Percentiles rank a stretch among this genome's conserved stretches.
Evolutionary conservation across 228 moss, liverwort and hornwort genomes (phyloP).

Genomic region (Sphagnum magellanicum): DNA sequence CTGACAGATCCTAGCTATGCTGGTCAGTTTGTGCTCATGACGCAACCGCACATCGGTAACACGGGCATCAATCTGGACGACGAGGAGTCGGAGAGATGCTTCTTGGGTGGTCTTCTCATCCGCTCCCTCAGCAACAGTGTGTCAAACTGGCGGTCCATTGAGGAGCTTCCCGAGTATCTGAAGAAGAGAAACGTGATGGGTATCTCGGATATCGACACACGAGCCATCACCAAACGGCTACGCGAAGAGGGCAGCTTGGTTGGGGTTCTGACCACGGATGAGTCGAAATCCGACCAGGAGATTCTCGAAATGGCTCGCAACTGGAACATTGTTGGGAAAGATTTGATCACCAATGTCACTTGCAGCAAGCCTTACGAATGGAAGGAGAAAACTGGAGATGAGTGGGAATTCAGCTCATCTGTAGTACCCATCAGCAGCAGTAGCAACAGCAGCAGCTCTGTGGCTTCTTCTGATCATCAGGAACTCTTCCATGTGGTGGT

Average conservation of each 20-base stretch:
- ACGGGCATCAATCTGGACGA: slow-evolving; percentile 86
- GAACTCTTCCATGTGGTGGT: slow-evolving; percentile 58
- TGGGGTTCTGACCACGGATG: slow-evolving; percentile 81
- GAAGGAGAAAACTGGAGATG: slow-evolving; percentile 64
- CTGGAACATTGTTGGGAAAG: slow-evolving; percentile 95
- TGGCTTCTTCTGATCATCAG: neutral
- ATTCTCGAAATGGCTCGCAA: slow-evolving; percentile 59
- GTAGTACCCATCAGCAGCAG: slow-evolving; percentile 4
- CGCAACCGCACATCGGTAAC: slow-evolving; percentile 95
- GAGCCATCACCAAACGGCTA: slow-evolving; percentile 85
- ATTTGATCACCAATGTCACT: slow-evolving; percentile 83
- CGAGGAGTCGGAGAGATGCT: slow-evolving; percentile 83
- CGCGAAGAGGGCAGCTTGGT: slow-evolving; percentile 87
- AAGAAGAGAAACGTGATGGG: slow-evolving; percentile 85
- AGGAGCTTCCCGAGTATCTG: slow-evolving; percentile 72
- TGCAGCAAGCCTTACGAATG: slow-evolving; percentile 84
- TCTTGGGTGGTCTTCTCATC: slow-evolving; percentile 75
- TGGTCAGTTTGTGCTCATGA: slow-evolving; percentile 98
- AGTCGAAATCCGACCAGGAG: slow-evolving; percentile 65
- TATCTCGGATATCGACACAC: slow-evolving; percentile 89
- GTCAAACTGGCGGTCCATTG: slow-evolving; percentile 88
- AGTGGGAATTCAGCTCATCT: slow-evolving; percentile 79
- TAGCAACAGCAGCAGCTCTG: neutral
- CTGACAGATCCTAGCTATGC: slow-evolving; percentile 97
- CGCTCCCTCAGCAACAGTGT: slow-evolving; percentile 84